Evolutionary conservation across 2,329 filamentous ascomycete genomes (phyloP).

Genomic region (Phaeosphaeria sp.): DNA sequence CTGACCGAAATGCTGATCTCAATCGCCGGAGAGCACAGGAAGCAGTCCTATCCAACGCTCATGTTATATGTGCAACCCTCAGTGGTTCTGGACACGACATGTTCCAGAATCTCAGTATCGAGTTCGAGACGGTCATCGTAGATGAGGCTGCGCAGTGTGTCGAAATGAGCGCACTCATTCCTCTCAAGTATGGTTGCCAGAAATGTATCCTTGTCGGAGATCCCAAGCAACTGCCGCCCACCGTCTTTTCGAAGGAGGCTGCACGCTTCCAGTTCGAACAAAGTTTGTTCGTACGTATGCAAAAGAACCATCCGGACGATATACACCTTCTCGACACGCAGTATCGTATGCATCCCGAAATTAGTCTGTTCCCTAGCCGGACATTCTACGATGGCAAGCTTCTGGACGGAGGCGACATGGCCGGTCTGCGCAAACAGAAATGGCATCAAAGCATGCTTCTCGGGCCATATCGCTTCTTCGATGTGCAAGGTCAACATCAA

Average conservation of each 20-base stretch:
- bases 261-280: slow-evolving; percentile 95
- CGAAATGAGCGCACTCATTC: slow-evolving; percentile 93
- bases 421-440: slow-evolving; percentile 72
- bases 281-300: slow-evolving; percentile 98
- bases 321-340: slow-evolving; percentile 96
- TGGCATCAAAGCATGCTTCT: slow-evolving; percentile 87
- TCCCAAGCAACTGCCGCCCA: slow-evolving; percentile 95
- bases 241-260: slow-evolving; percentile 91
- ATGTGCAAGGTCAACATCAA: slow-evolving; percentile 87
- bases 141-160: slow-evolving; percentile 99
- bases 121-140: slow-evolving; percentile 98
- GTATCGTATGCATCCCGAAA: slow-evolving; percentile 99
- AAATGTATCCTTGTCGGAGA: slow-evolving; percentile 98
- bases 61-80: slow-evolving; percentile 93
- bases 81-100: slow-evolving; percentile 97
- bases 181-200: slow-evolving; percentile 93
- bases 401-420: slow-evolving; percentile 86
- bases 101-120: slow-evolving; percentile 91
- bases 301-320: slow-evolving; percentile 84
- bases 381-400: slow-evolving; percentile 92
- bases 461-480: slow-evolving; percentile 95
- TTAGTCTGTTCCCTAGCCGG: slow-evolving; percentile 86
- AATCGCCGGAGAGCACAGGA: slow-evolving; percentile 85
- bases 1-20: slow-evolving; percentile 84
- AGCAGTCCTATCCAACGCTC: slow-evolving; percentile 85